These are phyloP conservation scores for Paraconiothyrium sp. DNA, from an alignment of 2,329 filamentous ascomycete species.

Conservation along the genomic window DNA sequence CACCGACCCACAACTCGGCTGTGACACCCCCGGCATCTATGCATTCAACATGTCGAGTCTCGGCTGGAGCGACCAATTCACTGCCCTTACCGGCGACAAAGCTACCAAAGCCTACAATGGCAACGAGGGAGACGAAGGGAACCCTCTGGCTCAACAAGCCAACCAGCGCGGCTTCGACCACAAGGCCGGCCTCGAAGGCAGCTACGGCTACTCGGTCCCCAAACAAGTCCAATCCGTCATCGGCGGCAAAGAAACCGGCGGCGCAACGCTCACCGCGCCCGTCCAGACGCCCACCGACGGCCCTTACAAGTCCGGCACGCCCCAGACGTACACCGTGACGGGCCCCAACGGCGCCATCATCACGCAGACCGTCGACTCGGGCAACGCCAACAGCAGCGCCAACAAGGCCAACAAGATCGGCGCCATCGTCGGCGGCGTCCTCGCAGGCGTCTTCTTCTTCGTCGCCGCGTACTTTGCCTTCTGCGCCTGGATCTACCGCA, in stretches of 20 bases:
- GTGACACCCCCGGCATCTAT: slow-evolving; percentile 75
- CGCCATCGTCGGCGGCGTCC: slow-evolving; percentile 66
- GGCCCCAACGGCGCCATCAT: slow-evolving; percentile 53
- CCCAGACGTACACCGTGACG: slow-evolving; percentile 73
- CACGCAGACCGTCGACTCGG: slow-evolving; percentile 48
- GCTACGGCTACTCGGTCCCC: slow-evolving; percentile 75
- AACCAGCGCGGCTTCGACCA: slow-evolving; percentile 62
- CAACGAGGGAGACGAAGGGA: slow-evolving; percentile 43
- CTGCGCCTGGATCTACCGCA: slow-evolving; percentile 77
- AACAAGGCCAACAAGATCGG: slow-evolving; percentile 58
- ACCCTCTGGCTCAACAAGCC: slow-evolving; percentile 62
- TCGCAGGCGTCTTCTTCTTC: slow-evolving; percentile 72
- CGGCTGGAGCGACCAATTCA: slow-evolving; percentile 75
- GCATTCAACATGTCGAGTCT: slow-evolving; percentile 78
- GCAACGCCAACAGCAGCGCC: slow-evolving; percentile 34
- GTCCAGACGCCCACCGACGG: slow-evolving; percentile 70
- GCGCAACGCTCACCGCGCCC: slow-evolving; percentile 75
- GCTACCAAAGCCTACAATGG: slow-evolving; percentile 51
- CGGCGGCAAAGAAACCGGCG: slow-evolving; percentile 72
- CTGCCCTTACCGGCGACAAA: slow-evolving; percentile 67
- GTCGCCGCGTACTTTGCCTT: slow-evolving; percentile 73
- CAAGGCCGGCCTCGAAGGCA: slow-evolving; percentile 66
- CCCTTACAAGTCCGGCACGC: slow-evolving; percentile 74
- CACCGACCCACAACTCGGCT: slow-evolving; percentile 67
- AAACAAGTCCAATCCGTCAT: slow-evolving; percentile 70